Conservation (phyloP, 768 basidiomycete genomes). For the Termitomyces eurrhizus region DNA sequence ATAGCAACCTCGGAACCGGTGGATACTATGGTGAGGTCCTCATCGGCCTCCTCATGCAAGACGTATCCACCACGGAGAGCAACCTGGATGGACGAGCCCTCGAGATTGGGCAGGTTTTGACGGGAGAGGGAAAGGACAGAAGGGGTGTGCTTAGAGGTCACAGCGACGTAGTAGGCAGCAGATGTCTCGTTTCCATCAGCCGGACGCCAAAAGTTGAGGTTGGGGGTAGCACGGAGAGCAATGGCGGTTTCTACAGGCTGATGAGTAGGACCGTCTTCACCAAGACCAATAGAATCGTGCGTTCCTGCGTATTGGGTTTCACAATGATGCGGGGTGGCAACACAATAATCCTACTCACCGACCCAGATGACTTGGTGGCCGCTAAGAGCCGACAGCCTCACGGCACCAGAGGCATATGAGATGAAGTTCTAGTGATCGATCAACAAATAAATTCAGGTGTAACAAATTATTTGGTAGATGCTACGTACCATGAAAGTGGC, state of each 20-base stretch:
- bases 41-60: constrained; percentile 71
- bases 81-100: constrained; percentile 79
- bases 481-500: constrained; percentile 81
- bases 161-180: constrained; percentile 79
- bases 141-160: constrained; percentile 73
- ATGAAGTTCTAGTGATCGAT: constrained; percentile 70
- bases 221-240: constrained; percentile 86
- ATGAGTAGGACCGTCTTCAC: constrained; percentile 95
- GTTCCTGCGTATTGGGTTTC: constrained; percentile 50
- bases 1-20: constrained; percentile 88
- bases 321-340: not conserved
- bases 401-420: constrained; percentile 89
- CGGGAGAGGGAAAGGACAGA: constrained; percentile 81
- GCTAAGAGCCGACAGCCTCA: constrained; percentile 86
- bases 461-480: not conserved
- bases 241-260: constrained; percentile 90
- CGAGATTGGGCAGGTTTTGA: constrained; percentile 92
- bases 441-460: constrained; percentile 9
- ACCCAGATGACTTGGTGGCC: constrained; percentile 93
- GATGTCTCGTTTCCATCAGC: constrained; percentile 98
- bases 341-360: constrained; percentile 43
- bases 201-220: constrained; percentile 89
- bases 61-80: constrained; percentile 88
- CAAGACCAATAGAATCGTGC: constrained; percentile 90
- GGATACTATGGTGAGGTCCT: constrained; percentile 87